A percentile compares a stretch with the other conserved stretches of the same genome.
phyloP scores from a whole-genome alignment of 345 rosid genomes.

The Hibiscus tridactylites region DNA sequence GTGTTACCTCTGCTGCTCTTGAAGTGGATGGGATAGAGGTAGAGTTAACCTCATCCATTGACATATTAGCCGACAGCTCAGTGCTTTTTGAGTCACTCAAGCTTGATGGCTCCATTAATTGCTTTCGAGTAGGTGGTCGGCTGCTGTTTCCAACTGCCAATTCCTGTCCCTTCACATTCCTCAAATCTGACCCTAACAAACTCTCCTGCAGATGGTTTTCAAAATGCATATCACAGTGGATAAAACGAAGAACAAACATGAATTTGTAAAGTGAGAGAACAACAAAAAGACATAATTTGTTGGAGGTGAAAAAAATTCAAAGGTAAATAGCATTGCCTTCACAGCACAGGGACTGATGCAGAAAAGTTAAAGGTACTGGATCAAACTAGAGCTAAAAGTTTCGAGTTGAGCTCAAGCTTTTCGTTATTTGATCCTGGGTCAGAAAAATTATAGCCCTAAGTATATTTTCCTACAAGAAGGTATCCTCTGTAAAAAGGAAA shows the following conservation, averaged over 20 bases:
- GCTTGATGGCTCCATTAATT: constrained; percentile 49
- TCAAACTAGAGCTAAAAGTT: not conserved
- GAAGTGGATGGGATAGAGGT: constrained; percentile 68
- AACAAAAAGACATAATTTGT: not conserved
- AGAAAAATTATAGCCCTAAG: not conserved
- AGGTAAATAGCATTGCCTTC: not conserved
- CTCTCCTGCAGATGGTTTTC: constrained; percentile 42
- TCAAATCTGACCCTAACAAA: constrained; percentile 58
- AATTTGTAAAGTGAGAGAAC: not conserved
- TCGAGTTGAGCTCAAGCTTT: not conserved
- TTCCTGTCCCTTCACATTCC: constrained; percentile 63
- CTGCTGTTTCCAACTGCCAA: constrained; percentile 57
- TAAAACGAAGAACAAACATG: constrained; percentile 9
- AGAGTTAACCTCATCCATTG: constrained; percentile 73
- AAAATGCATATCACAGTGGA: constrained; percentile 12
- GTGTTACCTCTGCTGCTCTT: constrained; percentile 65
- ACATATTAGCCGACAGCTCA: constrained; percentile 53
- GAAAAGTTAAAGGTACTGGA: not conserved
- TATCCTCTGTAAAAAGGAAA: no score
- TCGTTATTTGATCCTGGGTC: not conserved
- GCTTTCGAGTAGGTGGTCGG: constrained; percentile 64
- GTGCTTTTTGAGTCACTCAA: constrained; percentile 61
- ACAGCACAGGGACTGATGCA: not conserved
- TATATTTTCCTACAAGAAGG: no score
- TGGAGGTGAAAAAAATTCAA: not conserved